Conservation (phyloP, 768 basidiomycete genomes). For the Pholiota microspora region DNA sequence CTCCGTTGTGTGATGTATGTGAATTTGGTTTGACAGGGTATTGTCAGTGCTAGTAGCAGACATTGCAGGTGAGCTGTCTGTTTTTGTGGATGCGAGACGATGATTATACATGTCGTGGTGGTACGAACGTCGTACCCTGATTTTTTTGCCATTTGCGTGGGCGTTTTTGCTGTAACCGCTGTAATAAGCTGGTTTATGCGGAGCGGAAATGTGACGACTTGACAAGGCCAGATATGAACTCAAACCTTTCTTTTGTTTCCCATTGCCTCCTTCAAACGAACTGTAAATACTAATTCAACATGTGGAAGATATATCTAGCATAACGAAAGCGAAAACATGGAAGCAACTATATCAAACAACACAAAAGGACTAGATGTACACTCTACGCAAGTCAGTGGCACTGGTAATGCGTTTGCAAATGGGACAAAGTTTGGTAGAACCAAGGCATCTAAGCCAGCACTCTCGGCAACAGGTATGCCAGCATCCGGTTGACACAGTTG, state of each 20-base stretch:
- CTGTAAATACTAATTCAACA: constrained; percentile 10
- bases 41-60: not conserved
- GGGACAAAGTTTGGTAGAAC: constrained; percentile 79
- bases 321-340: not conserved
- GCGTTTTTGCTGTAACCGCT: constrained; percentile 45
- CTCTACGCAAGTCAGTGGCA: constrained; percentile 69
- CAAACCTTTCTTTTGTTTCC: constrained; percentile 9
- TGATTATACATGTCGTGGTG: constrained; percentile 76
- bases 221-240: constrained; percentile 91
- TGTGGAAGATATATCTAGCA: constrained; percentile 2
- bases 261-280: not conserved
- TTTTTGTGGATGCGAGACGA: constrained; percentile 16
- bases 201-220: constrained; percentile 51
- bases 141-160: constrained; percentile 14
- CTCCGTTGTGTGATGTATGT: not conserved
- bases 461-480: constrained; percentile 85
- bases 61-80: constrained; percentile 27
- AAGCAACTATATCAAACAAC: not conserved
- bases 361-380: constrained; percentile 54
- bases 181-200: constrained; percentile 46
- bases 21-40: constrained; percentile 1
- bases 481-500: constrained; percentile 79
- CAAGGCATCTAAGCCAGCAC: constrained; percentile 84
- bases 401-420: constrained; percentile 86
- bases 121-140: constrained; percentile 38